A percentile compares a stretch with the other conserved stretches of the same genome.
These are phyloP conservation scores for Aspergillus sp. DNA, from an alignment of 2,329 filamentous ascomycete genomes.

Conservation along the genomic window DNA sequence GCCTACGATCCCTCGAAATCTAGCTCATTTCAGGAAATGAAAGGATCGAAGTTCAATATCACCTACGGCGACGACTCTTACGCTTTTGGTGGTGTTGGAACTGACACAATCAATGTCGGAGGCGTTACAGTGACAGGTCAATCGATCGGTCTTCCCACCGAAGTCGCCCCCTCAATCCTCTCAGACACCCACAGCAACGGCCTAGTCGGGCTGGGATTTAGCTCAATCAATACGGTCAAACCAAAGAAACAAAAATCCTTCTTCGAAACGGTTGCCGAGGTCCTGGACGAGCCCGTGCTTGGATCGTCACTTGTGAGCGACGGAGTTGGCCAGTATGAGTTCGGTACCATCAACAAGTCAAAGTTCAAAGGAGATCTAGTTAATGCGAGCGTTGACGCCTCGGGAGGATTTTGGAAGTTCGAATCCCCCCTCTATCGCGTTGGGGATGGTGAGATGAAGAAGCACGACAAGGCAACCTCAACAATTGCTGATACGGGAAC, in stretches of 20 bases:
- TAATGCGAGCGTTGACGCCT: slow-evolving; percentile 62
- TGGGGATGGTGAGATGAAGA: slow-evolving; percentile 42
- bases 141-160: slow-evolving; percentile 65
- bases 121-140: slow-evolving; percentile 62
- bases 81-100: slow-evolving; percentile 63
- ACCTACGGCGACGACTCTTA: slow-evolving; percentile 68
- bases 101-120: slow-evolving; percentile 67
- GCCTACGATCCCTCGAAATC: slow-evolving; percentile 57
- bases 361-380: slow-evolving; percentile 64
- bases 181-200: slow-evolving; percentile 63
- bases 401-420: slow-evolving; percentile 70
- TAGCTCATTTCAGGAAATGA: slow-evolving; percentile 48
- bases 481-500: slow-evolving; percentile 70
- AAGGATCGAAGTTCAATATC: slow-evolving; percentile 60
- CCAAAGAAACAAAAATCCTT: slow-evolving; percentile 68
- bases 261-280: slow-evolving; percentile 67
- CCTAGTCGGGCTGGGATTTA: slow-evolving; percentile 69
- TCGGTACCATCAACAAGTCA: slow-evolving; percentile 65
- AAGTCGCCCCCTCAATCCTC: slow-evolving; percentile 59
- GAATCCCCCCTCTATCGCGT: slow-evolving; percentile 58
- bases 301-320: slow-evolving; percentile 66
- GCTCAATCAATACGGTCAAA: slow-evolving; percentile 62
- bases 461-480: slow-evolving; percentile 29
- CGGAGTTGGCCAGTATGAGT: slow-evolving; percentile 67
- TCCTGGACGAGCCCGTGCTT: slow-evolving; percentile 66